Evolutionary conservation across 1,139 yeast species (phyloP), one percentile per base, ranked within the genome.

Genomic region (Debaryomyces coudertii): DNA sequence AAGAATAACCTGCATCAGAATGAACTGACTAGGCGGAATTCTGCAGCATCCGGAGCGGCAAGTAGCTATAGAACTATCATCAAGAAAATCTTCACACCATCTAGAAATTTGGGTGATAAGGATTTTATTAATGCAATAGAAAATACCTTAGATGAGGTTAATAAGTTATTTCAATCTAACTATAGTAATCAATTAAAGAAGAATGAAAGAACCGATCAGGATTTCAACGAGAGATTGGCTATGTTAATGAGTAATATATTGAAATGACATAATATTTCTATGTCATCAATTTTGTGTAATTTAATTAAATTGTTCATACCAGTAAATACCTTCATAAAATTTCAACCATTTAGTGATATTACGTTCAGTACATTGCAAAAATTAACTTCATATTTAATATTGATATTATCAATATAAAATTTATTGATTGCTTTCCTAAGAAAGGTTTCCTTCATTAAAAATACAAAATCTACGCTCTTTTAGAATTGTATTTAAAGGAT

Each of bases 21-120:
- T 11, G 23, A 16, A 12, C 38, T 5, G 14, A 15, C 7, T 2
- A 36, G 23, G 2, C 18, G 31, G 2, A 16, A 8, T 14, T 36
- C 31, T 4, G 11, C 8, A 3, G 15, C 40, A 15, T 9, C 23
- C 9, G 15, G 20, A 15, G 25, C 7, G 15, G n/a, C 41, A n/a
- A 12, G 34, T 29, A 62, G 63, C 25, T 72, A 72, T 54, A 68
- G 68, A 49, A 71, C 77, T 3, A 63, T 68, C 15, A 64, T 71
- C 34, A 65, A 61, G 46, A 73, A 72, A 54, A 55, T 74, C 3
- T 72, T 59, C 50, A 61, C 73, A 0, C 75, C 76, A 1, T 50
- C 52, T 9, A 68, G 65, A 50, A 69, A 65, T 42, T 51, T 61
- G 6, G 77, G 76, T 1, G 66, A 73, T 54, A 51, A 52, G 36